Evolutionary conservation across 345 rosid species (phyloP).

Genomic region (Lumnitzera littorea): DNA sequence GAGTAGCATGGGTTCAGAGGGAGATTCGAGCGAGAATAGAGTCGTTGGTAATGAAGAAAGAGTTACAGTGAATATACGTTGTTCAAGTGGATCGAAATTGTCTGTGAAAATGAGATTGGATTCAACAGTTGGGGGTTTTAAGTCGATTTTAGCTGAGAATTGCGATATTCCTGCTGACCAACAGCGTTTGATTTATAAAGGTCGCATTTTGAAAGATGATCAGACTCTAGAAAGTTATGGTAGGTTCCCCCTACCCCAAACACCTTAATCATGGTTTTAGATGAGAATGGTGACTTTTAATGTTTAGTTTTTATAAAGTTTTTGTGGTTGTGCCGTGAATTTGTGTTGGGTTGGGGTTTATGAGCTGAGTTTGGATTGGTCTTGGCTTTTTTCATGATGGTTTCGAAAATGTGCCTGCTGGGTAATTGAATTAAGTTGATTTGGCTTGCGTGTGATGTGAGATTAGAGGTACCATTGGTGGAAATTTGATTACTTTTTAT

Average conservation of each 20-base stretch:
- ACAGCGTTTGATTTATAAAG: constrained; percentile 78
- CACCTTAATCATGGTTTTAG: not conserved
- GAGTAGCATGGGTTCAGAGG: constrained; percentile 40
- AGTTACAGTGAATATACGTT: constrained; percentile 45
- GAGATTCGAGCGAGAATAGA: constrained; percentile 54
- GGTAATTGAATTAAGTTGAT: too few species aligned
- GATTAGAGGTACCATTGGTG: too few species aligned
- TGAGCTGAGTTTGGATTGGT: too few species aligned
- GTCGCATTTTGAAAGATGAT: constrained; percentile 80
- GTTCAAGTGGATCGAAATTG: constrained; percentile 62
- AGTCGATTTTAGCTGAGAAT: constrained; percentile 46
- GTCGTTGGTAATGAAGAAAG: constrained; percentile 25
- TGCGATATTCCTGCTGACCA: constrained; percentile 72
- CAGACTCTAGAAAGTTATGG: constrained; percentile 73
- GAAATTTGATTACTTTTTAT: too few species aligned
- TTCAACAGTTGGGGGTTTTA: constrained; percentile 54
- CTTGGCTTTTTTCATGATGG: not conserved
- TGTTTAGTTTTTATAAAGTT: not conserved
- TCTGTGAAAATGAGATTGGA: constrained; percentile 37
- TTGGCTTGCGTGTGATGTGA: too few species aligned
- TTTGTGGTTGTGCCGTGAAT: too few species aligned
- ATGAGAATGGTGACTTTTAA: not conserved
- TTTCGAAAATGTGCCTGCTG: too few species aligned
- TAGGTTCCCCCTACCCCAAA: constrained; percentile 4
- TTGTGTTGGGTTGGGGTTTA: too few species aligned